Evolutionary conservation across 768 basidiomycete genomes (phyloP).

Genomic region (Boletus pseudopeckii): DNA sequence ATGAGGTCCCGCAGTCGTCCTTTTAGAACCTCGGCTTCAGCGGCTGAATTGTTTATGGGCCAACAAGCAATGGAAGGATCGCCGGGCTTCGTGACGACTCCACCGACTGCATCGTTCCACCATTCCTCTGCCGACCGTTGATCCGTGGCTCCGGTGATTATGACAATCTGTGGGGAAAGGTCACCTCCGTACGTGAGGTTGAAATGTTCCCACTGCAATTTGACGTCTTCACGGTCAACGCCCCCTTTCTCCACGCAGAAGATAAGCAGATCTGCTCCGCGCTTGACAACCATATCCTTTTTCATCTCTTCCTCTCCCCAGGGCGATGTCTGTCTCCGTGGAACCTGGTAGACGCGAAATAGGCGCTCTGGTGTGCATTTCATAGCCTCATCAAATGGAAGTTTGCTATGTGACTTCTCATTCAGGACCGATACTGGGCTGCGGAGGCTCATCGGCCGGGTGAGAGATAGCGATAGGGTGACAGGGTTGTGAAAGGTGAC

Average conservation of each 20-base stretch:
- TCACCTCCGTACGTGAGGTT: conserved; percentile 23
- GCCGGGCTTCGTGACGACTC: not conserved
- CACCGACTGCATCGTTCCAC: conserved; percentile 12
- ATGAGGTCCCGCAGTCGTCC: conserved; percentile 12
- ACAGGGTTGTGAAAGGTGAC: conserved; percentile 17
- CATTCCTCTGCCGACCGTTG: conserved; percentile 19
- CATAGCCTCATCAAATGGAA: conserved; percentile 18
- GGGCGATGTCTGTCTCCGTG: not conserved
- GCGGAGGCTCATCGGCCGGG: conserved; percentile 9
- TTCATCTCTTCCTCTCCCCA: conserved; percentile 3
- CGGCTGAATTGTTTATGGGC: conserved; percentile 5
- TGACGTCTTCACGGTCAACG: conserved; percentile 6
- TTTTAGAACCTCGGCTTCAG: conserved; percentile 2
- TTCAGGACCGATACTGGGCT: conserved; percentile 7
- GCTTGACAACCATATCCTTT: conserved; percentile 10
- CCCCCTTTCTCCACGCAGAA: conserved; percentile 16
- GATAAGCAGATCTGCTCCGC: conserved; percentile 23
- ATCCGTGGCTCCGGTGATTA: conserved; percentile 17
- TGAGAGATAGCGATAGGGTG: conserved; percentile 4
- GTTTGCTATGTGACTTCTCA: conserved; percentile 1
- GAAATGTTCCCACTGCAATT: conserved; percentile 23
- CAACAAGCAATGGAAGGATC: conserved; percentile 15
- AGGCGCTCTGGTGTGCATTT: conserved; percentile 14
- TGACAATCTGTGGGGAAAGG: conserved; percentile 24
- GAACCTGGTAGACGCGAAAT: conserved; percentile 21